Evolutionary conservation across 352 stramenopile genomes (phyloP), one percentile per base, ranked within the genome.

Genomic region (Globisporangium spiculum): DNA sequence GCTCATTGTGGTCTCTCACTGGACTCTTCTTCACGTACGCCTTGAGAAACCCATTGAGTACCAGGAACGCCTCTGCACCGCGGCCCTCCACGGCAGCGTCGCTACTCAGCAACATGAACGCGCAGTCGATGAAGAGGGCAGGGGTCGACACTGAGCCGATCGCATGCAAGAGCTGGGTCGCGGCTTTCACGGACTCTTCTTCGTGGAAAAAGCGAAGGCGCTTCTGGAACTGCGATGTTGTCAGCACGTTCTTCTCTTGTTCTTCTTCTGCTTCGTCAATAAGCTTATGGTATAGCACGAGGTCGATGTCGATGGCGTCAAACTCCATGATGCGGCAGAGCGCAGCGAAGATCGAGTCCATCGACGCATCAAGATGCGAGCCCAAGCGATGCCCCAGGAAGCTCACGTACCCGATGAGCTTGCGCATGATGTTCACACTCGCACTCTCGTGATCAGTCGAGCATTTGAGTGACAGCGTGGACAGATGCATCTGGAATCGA

Each of bases 151-250:
- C 66, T 0, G 68, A 61, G 4, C 83, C 89, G 9, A 95, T 53
- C 2, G 77, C 68, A 12, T 71, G 74, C 32, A 96, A 46, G 57
- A 96, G 61, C 62, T 68, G 67, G 2, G 83, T 71, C 6, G 78
- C 75, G 1, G 81, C 70, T 10, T 71, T 58, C 18, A 93, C 76
- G 3, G 86, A 83, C n/a, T 79, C 70, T 61, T 92, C 80, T 24
- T 91, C 85, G 63, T 90, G 80, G 54, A 96, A 94, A 55, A 81
- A 78, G 3, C 73, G 74, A 41, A 94, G 79, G 12, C 88, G 79
- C 65, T 94, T 95, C 50, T 88, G 86, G 70, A 91, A 96, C 63
- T 95, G 86, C 30, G 87, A 81, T 12, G 92, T 71, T 52, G 81
- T 65, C 54, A 91, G 53, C 20, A 53, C 48, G 14, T 60, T 41